A percentile compares a stretch with the other conserved stretches of the same genome.
These are phyloP conservation scores for Parmelia sp. DNA, from an alignment of 495 filamentous ascomycete genomes.

Conservation along the genomic window DNA sequence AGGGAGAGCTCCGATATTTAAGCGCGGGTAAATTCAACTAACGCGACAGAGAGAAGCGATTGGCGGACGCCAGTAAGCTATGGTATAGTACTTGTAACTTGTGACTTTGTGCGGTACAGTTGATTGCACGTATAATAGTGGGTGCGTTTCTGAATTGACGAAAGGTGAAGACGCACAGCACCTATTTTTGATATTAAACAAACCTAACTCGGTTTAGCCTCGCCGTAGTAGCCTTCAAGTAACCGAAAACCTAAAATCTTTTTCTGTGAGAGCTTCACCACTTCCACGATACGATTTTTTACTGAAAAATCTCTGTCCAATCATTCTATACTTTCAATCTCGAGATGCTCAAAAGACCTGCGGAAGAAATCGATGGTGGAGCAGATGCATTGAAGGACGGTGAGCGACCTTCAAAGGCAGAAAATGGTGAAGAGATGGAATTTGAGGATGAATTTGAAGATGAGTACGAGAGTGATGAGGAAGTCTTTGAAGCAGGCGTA, in stretches of 20 bases:
- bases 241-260: background rate
- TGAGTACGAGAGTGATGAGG: slow-evolving; percentile 94
- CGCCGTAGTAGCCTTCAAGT: background rate
- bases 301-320: background rate
- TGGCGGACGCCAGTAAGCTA: background rate
- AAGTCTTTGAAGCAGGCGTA: slow-evolving; percentile 89
- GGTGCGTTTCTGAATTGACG: background rate
- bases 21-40: slow-evolving; percentile 1
- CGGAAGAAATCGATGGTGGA: slow-evolving; percentile 49
- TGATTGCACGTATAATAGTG: background rate
- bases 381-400: slow-evolving; percentile 60
- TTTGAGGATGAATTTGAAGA: slow-evolving; percentile 97
- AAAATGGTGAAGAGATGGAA: slow-evolving; percentile 58
- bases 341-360: slow-evolving; percentile 64
- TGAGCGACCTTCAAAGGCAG: slow-evolving; percentile 49
- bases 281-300: background rate
- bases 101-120: background rate
- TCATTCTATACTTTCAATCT: background rate
- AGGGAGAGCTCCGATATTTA: slow-evolving; percentile 2
- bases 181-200: background rate
- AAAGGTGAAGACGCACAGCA: background rate
- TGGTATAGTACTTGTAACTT: background rate
- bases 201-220: slow-evolving; percentile 2
- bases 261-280: background rate
- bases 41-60: background rate